Conservation (phyloP, 2,329 filamentous ascomycete genomes). For the Chaetomium globosum region DNA sequence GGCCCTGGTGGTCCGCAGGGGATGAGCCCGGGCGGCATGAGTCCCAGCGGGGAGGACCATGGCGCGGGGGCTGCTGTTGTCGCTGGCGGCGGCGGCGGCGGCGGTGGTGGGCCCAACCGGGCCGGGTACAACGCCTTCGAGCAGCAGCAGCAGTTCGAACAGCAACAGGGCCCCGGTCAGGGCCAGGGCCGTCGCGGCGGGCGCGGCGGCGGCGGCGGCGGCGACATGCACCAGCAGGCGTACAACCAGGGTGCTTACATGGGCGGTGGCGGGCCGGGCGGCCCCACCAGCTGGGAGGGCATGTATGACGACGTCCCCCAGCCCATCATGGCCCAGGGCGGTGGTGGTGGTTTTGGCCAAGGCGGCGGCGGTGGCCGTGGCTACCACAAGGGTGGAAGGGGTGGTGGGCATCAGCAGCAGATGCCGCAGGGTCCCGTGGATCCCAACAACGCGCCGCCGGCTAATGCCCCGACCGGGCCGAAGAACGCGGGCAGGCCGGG, state of each 20-base stretch:
- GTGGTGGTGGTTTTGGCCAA: slow-evolving; percentile 42
- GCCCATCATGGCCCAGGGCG: slow-evolving; percentile 61
- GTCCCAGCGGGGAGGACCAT: slow-evolving; percentile 21
- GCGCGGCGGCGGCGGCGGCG: slow-evolving; percentile 38
- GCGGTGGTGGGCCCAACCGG: slow-evolving; percentile 14
- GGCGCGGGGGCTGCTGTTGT: slow-evolving; percentile 15
- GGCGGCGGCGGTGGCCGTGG: slow-evolving; percentile 45
- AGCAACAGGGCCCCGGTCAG: slow-evolving; percentile 47
- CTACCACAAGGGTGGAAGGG: slow-evolving; percentile 41
- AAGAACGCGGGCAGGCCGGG: slow-evolving; percentile 93
- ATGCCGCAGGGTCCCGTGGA: slow-evolving; percentile 48
- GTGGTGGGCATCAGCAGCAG: slow-evolving; percentile 39
- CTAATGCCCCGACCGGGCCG: slow-evolving; percentile 88
- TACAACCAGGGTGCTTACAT: slow-evolving; percentile 31
- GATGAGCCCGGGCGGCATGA: slow-evolving; percentile 20
- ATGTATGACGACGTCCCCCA: slow-evolving; percentile 97
- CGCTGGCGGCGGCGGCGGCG: slow-evolving; percentile 3
- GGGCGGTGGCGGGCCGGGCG: slow-evolving; percentile 41
- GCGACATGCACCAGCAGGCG: slow-evolving; percentile 39
- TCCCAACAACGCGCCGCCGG: slow-evolving; percentile 65
- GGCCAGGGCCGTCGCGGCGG: slow-evolving; percentile 49
- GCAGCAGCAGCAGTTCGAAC: slow-evolving; percentile 70
- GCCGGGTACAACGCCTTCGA: slow-evolving; percentile 68
- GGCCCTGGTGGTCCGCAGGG: slow-evolving; percentile 2
- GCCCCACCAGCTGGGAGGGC: slow-evolving; percentile 90